Base-by-base conservation (phyloP, 371 early-diverging fungal species). In the Lichtheimia ornata region DNA sequence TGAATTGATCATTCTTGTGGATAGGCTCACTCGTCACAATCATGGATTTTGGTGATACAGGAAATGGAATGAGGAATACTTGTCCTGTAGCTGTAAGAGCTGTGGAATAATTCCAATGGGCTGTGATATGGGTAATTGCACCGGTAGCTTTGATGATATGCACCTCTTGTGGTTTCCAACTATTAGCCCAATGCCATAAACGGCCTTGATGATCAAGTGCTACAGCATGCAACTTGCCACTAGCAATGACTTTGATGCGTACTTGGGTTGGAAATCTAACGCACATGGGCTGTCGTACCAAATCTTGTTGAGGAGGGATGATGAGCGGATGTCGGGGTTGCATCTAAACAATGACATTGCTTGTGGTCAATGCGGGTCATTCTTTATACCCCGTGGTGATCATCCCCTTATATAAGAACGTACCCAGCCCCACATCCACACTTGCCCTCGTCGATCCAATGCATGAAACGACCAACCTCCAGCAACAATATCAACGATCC, bases 401-500 rank as follows among this genome's bases (percentile, higher is more conserved):
- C 7, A 5, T 28, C 4, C 4, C 28, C 4, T 9, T 9, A 11
- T 9, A 35, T 2, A 35, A 2, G 4, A 35, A 35, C 35, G 15
- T 72, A 77, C 77, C 22, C 59, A 66, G 6, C 77, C 74, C 77
- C 77, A 77, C 56, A 66, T 67, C 70, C 72, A 77, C 4, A 77
- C 69, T 15, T 59, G 58, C 3, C 77, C 77, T 47, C 63, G 30
- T 28, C 63, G 57, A 56, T 72, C 70, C 13, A 77, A 56, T 20
- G 70, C 74, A 65, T 77, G 72, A 55, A 77, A 74, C 13, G 70
- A 72, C 72, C 72, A 74, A 12, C 72, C 74, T n/a, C 77, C 77
- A 28, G 74, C 64, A 12, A 63, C 52, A 35, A 77, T 64, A 59
- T 74, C 66, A 1, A 74, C 64, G 25, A 76, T 71, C n/a, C 58